Base-by-base conservation (phyloP, 768 basidiomycete genomes). In the Mycena rebaudengoi region DNA sequence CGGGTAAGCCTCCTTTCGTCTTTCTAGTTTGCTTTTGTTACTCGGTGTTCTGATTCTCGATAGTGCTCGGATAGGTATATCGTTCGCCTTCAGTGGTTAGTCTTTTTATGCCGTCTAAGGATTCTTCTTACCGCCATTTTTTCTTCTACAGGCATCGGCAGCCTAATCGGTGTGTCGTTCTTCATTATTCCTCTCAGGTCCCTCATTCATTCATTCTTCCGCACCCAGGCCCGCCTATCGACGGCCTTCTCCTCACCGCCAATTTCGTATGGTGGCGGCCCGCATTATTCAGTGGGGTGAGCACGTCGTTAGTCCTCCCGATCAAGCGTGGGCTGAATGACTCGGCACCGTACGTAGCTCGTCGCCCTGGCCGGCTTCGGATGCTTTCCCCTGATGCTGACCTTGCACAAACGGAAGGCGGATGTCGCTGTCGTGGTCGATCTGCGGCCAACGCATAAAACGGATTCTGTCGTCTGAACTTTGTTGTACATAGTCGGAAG, bases 191-290 rank as follows among this genome's bases (percentile, higher is more conserved):
- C 18, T 25, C 20, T 16, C 20, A n/a, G 46, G 23, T 37, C 45
- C 25, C n/a, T 2, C 16, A n/a, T 18, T 33, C 4, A 11, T n/a
- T 40, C 40, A 14, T 30, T 21, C 21, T 60, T 37, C 21, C 35
- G 32, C 21, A 23, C 41, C n/a, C 29, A 39, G 80, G 82, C 79
- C 82, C 85, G 0, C 88, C 88, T 1, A 83, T 89, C 58, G 82
- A 82, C 32, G 88, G 88, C 0, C 83, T 86, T 5, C 73, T 89
- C 26, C 80, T 90, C 7, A 82, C 85, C 0, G 64, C 77, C 8
- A 71, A 78, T 0, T 88, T 83, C 60, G 68, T 83, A 6, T 90
- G 88, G 88, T 88, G 86, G 85, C 78, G 83, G 32, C 85, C 86
- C 1, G 82, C 82, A 12, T 56, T 88, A 8, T 90, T 88, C 67